Percentiles rank a stretch among this genome's conserved stretches.
phyloP scores from a whole-genome alignment of 2,329 filamentous ascomycete genomes.

The Teratosphaeriaceae sp. region DNA sequence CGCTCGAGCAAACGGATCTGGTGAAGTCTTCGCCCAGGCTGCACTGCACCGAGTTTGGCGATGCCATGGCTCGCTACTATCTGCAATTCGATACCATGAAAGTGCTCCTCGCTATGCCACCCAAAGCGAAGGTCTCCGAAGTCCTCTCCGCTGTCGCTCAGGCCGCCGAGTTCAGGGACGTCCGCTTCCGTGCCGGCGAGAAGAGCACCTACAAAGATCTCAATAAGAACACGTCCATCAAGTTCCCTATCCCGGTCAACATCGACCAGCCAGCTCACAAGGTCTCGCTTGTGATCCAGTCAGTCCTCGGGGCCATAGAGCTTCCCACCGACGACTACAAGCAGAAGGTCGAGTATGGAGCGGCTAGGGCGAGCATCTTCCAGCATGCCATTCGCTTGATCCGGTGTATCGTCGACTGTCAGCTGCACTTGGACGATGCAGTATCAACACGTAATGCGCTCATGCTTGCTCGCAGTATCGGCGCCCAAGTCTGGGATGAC shows the following conservation, averaged over 20 bases:
- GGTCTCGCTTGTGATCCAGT: conserved; percentile 69
- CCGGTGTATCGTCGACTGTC: conserved; percentile 71
- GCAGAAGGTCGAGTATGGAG: conserved; percentile 50
- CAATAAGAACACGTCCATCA: conserved; percentile 62
- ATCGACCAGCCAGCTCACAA: conserved; percentile 65
- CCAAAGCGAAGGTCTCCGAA: conserved; percentile 55
- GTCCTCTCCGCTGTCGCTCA: conserved; percentile 61
- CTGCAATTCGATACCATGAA: conserved; percentile 76
- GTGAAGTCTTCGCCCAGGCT: conserved; percentile 47
- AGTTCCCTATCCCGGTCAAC: conserved; percentile 63
- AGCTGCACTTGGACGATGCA: conserved; percentile 57
- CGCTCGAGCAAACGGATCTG: conserved; percentile 56
- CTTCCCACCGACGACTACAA: conserved; percentile 53
- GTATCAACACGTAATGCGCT: conserved; percentile 61
- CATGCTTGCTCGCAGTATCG: conserved; percentile 69
- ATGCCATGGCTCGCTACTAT: conserved; percentile 79
- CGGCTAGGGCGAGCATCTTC: conserved; percentile 59
- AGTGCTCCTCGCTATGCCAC: conserved; percentile 55
- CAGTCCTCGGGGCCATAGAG: conserved; percentile 62
- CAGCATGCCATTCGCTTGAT: conserved; percentile 63
- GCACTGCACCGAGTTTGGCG: conserved; percentile 63
- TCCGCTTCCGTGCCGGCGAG: conserved; percentile 65
- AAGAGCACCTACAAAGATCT: conserved; percentile 63
- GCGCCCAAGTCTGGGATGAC: conserved; percentile 74
- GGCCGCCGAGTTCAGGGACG: conserved; percentile 64